Evolutionary conservation across 495 filamentous ascomycete genomes (phyloP).

Genomic region (Penicillium roqueforti): DNA sequence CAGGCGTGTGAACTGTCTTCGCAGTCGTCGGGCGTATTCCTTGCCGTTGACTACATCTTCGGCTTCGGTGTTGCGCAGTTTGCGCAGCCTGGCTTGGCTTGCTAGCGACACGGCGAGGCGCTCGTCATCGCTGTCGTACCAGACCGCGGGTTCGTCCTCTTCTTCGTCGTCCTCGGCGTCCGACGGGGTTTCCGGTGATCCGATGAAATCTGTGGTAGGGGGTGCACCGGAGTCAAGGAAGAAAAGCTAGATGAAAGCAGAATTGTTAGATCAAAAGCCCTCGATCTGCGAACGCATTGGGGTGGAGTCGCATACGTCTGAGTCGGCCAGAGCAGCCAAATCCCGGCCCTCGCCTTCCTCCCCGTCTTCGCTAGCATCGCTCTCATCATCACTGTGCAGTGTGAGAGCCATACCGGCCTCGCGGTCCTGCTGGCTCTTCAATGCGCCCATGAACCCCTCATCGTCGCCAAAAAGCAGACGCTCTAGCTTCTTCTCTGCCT

Average conservation of each 20-base stretch:
- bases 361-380: conserved; percentile 28
- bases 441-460: conserved; percentile 67
- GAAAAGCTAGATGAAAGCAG: conserved; percentile 51
- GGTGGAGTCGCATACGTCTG: conserved; percentile 15
- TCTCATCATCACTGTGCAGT: conserved; percentile 31
- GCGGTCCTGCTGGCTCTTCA: conserved; percentile 48
- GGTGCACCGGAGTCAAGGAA: conserved; percentile 62
- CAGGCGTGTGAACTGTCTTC: conserved; percentile 75
- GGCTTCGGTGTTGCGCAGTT: conserved; percentile 69
- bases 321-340: conserved; percentile 56
- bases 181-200: conserved; percentile 28
- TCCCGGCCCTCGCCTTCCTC: conserved; percentile 30
- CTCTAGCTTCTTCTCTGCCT: conserved; percentile 78
- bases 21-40: conserved; percentile 76
- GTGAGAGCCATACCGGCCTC: conserved; percentile 32
- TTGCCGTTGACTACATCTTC: conserved; percentile 84
- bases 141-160: conserved; percentile 53
- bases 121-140: conserved; percentile 97
- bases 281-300: not conserved
- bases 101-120: conserved; percentile 77
- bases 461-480: conserved; percentile 80
- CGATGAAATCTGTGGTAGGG: conserved; percentile 40
- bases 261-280: conserved; percentile 5
- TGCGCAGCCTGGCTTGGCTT: conserved; percentile 65
- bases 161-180: conserved; percentile 35